Conservation (phyloP, 2,329 filamentous ascomycete genomes). For the Botrytis aclada region DNA sequence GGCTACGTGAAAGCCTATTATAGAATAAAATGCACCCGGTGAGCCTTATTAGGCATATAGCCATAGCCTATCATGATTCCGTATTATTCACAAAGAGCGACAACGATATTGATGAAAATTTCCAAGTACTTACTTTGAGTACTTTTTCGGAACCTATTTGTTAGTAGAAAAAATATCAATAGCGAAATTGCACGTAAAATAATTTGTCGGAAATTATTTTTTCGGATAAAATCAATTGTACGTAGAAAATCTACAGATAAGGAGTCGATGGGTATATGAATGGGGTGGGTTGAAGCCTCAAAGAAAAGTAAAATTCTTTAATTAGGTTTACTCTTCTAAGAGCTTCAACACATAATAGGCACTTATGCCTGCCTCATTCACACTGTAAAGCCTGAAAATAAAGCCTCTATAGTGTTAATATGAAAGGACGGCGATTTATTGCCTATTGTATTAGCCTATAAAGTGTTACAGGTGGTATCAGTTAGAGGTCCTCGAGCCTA, state of each 20-base stretch:
- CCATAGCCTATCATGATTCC: neutral
- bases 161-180: neutral
- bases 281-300: neutral
- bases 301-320: neutral
- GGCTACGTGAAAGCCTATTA: neutral
- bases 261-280: conserved; percentile 1
- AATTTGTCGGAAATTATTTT: neutral
- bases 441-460: neutral
- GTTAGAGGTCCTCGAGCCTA: neutral
- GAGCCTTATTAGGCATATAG: neutral
- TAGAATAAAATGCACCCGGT: neutral
- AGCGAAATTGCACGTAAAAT: neutral
- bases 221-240: neutral
- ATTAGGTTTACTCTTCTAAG: neutral
- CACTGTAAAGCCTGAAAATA: neutral
- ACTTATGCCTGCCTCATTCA: neutral
- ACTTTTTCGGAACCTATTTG: neutral
- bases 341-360: neutral
- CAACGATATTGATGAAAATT: neutral
- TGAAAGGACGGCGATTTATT: neutral
- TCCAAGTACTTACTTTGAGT: neutral
- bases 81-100: neutral
- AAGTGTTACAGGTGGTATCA: neutral
- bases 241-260: neutral
- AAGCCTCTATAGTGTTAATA: neutral